Evolutionary conservation across 345 rosid species (phyloP).

Genomic region (Aquilaria yunnanensis): DNA sequence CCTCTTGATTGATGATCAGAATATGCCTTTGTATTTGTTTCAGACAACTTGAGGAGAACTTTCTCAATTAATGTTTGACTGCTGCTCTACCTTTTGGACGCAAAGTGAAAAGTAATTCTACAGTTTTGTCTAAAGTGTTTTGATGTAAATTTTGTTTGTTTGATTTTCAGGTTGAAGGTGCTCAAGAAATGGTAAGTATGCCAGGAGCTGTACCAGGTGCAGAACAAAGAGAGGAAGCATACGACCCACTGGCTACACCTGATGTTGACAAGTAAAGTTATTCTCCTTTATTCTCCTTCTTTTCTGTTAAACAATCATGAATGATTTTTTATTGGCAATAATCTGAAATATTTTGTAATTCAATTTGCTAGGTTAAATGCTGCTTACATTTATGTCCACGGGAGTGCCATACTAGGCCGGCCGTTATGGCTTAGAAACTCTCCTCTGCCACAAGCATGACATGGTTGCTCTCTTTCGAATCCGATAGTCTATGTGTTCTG

Average conservation of each 20-base stretch:
- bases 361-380: constrained; percentile 34
- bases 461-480: not conserved
- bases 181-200: constrained; percentile 44
- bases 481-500: too few species aligned
- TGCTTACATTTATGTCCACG: constrained; percentile 69
- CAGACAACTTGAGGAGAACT: too few species aligned
- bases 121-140: too few species aligned
- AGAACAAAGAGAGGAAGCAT: constrained; percentile 66
- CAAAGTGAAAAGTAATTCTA: too few species aligned
- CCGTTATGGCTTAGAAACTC: constrained; percentile 66
- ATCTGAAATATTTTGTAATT: constrained; percentile 14
- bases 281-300: not conserved
- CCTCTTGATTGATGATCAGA: too few species aligned
- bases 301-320: not conserved
- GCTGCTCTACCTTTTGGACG: too few species aligned
- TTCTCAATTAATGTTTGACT: too few species aligned
- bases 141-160: not conserved
- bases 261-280: constrained; percentile 71
- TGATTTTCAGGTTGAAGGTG: constrained; percentile 61
- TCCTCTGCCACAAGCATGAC: constrained; percentile 26
- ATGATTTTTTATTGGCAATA: constrained; percentile 6
- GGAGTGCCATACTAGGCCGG: constrained; percentile 65
- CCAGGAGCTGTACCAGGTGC: constrained; percentile 39
- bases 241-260: constrained; percentile 81
- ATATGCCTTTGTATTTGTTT: too few species aligned